These are phyloP conservation scores for Rubia tinctorum DNA, from an alignment of 305 asterid species.

Conservation along the genomic window DNA sequence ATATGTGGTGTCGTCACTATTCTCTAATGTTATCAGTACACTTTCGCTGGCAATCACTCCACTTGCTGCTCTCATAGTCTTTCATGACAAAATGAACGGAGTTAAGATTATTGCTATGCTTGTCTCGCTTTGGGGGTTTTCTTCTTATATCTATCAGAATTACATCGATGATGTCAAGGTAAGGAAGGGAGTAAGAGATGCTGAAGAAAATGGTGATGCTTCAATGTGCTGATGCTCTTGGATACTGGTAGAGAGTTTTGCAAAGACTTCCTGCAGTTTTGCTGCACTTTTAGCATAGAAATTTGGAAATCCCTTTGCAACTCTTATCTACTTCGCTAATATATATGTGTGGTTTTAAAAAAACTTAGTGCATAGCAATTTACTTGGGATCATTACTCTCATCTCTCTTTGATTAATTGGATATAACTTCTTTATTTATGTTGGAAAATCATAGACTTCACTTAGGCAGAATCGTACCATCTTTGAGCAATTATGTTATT, in stretches of 20 bases:
- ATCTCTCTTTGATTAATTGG: too few species aligned
- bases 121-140: conserved; percentile 79
- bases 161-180: conserved; percentile 54
- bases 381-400: too few species aligned
- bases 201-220: conserved; percentile 18
- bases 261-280: not conserved
- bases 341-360: too few species aligned
- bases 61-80: conserved; percentile 60
- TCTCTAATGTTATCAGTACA: conserved; percentile 87
- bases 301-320: too few species aligned
- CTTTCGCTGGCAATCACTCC: conserved; percentile 94
- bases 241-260: too few species aligned
- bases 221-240: conserved; percentile 29
- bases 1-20: conserved; percentile 74
- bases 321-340: too few species aligned
- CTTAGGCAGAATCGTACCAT: conserved; percentile 30
- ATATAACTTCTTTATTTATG: too few species aligned
- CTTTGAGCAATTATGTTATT: conserved; percentile 24
- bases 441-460: too few species aligned
- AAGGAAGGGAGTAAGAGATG: conserved; percentile 33
- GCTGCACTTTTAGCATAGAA: not conserved
- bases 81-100: conserved; percentile 76
- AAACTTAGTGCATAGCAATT: too few species aligned
- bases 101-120: conserved; percentile 74
- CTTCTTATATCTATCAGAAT: conserved; percentile 80